phyloP scores from a whole-genome alignment of 352 stramenopile genomes.

The Saprolegnia parasitica region DNA sequence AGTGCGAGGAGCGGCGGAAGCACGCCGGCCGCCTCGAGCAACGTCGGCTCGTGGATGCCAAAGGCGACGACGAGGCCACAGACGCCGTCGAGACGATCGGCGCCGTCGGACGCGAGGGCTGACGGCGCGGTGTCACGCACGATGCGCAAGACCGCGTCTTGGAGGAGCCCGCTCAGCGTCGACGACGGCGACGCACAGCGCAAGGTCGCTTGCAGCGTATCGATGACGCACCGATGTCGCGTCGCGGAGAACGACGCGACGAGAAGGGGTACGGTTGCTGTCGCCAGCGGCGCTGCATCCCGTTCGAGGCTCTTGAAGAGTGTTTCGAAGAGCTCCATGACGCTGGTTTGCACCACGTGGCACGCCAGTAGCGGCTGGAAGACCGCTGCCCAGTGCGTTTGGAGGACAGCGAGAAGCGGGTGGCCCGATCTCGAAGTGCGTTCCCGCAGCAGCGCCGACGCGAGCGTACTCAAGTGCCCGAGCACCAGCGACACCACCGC shows the following conservation, averaged over 20 bases:
- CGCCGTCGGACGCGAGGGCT: not conserved
- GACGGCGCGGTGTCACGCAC: not conserved
- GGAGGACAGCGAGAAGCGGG: constrained; percentile 8
- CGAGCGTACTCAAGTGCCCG: constrained; percentile 11
- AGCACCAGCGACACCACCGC: not conserved
- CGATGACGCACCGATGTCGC: constrained; percentile 56
- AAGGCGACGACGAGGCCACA: constrained; percentile 3
- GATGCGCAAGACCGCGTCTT: not conserved
- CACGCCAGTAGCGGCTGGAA: constrained; percentile 13
- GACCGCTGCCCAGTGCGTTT: constrained; percentile 11
- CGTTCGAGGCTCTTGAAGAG: not conserved
- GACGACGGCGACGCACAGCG: constrained; percentile 1
- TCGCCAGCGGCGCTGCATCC: constrained; percentile 5
- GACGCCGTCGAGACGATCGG: not conserved
- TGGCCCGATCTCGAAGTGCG: not conserved
- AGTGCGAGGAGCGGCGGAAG: not conserved
- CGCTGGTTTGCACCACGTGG: not conserved
- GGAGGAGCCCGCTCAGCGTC: constrained; percentile 5
- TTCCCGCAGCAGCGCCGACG: not conserved
- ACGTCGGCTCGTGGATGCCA: not conserved
- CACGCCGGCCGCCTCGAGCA: not conserved
- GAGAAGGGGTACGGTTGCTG: constrained; percentile 1
- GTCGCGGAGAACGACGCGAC: constrained; percentile 44
- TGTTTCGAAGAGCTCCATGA: not conserved
- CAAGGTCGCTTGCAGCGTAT: not conserved